Percentiles rank a stretch among this genome's conserved stretches.
phyloP scores from a whole-genome alignment of 1,139 yeast genomes.

The Arxiozyma heterogenica region DNA sequence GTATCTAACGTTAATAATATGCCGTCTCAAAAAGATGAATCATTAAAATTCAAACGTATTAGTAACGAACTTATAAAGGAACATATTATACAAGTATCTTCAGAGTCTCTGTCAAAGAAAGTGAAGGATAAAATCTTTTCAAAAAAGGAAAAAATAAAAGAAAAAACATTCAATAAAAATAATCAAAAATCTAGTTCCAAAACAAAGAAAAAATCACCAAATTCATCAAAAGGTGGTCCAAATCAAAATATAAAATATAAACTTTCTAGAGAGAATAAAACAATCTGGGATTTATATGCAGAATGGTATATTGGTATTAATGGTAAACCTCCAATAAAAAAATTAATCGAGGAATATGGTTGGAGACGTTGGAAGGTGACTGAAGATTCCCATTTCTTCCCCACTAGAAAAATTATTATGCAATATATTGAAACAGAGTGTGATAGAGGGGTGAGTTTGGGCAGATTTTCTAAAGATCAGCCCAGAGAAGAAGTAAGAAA shows the following conservation, averaged over 20 bases:
- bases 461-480: slow-evolving; percentile 25
- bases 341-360: slow-evolving; percentile 29
- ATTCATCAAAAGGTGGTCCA: slow-evolving; percentile 7
- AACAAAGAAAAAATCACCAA: background rate
- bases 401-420: slow-evolving; percentile 30
- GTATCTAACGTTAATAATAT: background rate
- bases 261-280: slow-evolving; percentile 30
- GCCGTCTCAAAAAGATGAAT: background rate
- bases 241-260: slow-evolving; percentile 27
- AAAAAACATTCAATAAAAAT: background rate
- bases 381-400: slow-evolving; percentile 33
- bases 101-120: background rate
- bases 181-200: background rate
- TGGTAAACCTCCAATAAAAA: slow-evolving; percentile 28
- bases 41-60: background rate
- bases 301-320: slow-evolving; percentile 32
- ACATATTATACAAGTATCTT: background rate
- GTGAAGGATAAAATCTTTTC: background rate
- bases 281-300: slow-evolving; percentile 31
- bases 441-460: slow-evolving; percentile 26
- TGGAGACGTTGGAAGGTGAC: slow-evolving; percentile 33
- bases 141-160: background rate
- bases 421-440: slow-evolving; percentile 30
- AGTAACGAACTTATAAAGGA: background rate
- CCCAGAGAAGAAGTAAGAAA: slow-evolving; percentile 28